Base-by-base conservation (phyloP, 2,329 filamentous ascomycete genomes). In the Apiospora sp. region DNA sequence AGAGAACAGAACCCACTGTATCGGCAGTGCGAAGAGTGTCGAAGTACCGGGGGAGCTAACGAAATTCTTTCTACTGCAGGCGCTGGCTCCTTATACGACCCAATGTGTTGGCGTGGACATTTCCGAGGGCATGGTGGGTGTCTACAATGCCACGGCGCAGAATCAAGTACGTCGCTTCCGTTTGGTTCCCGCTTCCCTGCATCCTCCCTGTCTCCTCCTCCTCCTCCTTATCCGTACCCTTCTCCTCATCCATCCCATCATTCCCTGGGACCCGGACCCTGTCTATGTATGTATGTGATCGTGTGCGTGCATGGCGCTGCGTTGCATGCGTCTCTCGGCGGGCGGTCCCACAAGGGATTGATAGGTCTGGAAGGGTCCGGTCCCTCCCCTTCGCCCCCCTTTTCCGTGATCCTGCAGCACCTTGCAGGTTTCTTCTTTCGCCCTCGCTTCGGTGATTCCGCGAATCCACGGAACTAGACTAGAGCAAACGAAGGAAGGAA, bases 91-190 rank as follows among this genome's bases (percentile, higher is more conserved):
- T 2, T 91, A 89, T 76, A 87, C 90, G 3, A 90, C 89, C 0
- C 86, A 91, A 75, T 89, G 89, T 68, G 82, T 92, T 22, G 93
- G 92, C 58, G 86, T 95, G 64, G 93, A 95, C 78, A 82, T 94
- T 72, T 92, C 92, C 0, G 87, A 91, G 74, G 89, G 89, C 73
- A 95, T 95, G 93, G 87, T 94, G 6, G 83, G 84, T 0, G 84
- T 86, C 8, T 95, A 92, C 84, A 95, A 94, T 79, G 81, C 83
- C 14, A 86, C 87, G 37, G 91, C 90, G 27, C 79, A 82, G 48
- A 87, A 88, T 73, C 86, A 90, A 81, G 87, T 88, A 75, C 72
- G 81, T 73, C 14, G 46, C 19, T 37, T 37, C 16, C 27, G 6
- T 5, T 10, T 34, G 37, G 37, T 41, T 41, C 37, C 37, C 37